These are phyloP conservation scores for Glebionis coronaria DNA, from an alignment of 129 eudicot species.

Conservation along the genomic window DNA sequence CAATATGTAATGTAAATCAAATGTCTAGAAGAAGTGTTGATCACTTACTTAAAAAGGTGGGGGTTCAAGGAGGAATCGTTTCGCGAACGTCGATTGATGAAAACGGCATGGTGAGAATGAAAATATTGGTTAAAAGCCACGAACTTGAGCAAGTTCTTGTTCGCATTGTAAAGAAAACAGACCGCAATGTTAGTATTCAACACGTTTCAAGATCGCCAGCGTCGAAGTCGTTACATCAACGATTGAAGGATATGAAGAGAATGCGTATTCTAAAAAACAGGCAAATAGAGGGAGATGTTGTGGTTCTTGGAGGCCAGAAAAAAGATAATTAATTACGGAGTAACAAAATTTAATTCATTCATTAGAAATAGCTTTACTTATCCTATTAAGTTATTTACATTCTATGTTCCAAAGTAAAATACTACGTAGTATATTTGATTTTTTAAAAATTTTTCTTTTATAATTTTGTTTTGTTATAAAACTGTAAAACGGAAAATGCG, in stretches of 20 bases:
- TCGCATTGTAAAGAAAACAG: slow-evolving; percentile 2
- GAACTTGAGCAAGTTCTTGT: too few species aligned
- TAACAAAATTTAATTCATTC: too few species aligned
- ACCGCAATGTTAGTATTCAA: neutral
- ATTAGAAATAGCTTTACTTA: too few species aligned
- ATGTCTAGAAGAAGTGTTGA: slow-evolving; percentile 27
- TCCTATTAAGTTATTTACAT: too few species aligned
- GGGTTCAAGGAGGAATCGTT: slow-evolving; percentile 31
- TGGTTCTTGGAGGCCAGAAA: slow-evolving; percentile 19
- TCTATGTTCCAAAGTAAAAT: too few species aligned
- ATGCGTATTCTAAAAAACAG: neutral
- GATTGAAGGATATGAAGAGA: slow-evolving; percentile 26
- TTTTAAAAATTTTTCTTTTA: too few species aligned
- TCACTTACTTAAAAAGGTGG: slow-evolving; percentile 21
- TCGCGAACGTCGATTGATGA: slow-evolving; percentile 24
- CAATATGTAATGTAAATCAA: neutral
- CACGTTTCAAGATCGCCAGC: neutral
- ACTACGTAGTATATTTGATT: too few species aligned
- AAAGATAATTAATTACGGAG: neutral
- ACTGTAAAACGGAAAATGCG: too few species aligned
- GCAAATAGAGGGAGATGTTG: slow-evolving; percentile 9
- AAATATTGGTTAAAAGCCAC: too few species aligned
- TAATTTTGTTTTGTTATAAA: too few species aligned
- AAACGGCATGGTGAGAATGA: slow-evolving; percentile 27
- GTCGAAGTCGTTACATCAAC: slow-evolving; percentile 17